These are phyloP conservation scores for Sporisorium exsertum DNA, from an alignment of 1,284 basidiomycete genomes.

Conservation along the genomic window DNA sequence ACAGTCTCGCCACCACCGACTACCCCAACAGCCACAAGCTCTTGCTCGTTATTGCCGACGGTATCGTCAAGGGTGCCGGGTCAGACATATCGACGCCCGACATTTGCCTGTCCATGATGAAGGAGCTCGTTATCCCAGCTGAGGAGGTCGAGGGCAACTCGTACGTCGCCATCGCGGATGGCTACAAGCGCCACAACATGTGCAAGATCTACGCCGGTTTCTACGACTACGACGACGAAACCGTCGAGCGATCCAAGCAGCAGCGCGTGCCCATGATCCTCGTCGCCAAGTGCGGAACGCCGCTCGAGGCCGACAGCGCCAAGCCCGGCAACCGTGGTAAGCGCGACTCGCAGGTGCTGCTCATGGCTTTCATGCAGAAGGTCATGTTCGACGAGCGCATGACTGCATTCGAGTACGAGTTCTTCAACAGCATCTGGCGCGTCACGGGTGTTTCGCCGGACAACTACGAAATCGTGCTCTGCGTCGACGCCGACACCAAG, in stretches of 20 bases:
- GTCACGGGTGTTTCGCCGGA: slow-evolving; percentile 71
- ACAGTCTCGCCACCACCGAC: slow-evolving; percentile 97
- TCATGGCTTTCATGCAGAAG: slow-evolving; percentile 72
- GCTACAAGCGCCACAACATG: slow-evolving; percentile 99
- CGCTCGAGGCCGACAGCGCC: slow-evolving; percentile 83
- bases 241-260: slow-evolving; percentile 91
- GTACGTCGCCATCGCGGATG: slow-evolving; percentile 98
- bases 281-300: slow-evolving; percentile 81
- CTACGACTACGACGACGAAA: slow-evolving; percentile 93
- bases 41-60: slow-evolving; percentile 94
- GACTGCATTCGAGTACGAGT: slow-evolving; percentile 72
- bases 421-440: slow-evolving; percentile 72
- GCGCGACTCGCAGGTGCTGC: slow-evolving; percentile 90
- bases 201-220: slow-evolving; percentile 98
- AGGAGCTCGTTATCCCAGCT: slow-evolving; percentile 85
- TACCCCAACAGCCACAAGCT: slow-evolving; percentile 99
- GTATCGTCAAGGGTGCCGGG: slow-evolving; percentile 88
- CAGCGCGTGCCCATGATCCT: slow-evolving; percentile 95
- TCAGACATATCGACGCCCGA: slow-evolving; percentile 76
- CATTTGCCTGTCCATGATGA: slow-evolving; percentile 97
- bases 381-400: slow-evolving; percentile 73
- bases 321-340: slow-evolving; percentile 99
- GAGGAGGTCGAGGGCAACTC: slow-evolving; percentile 93
- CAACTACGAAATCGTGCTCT: slow-evolving; percentile 71
- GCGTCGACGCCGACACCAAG: slow-evolving; percentile 72